phyloP scores from a whole-genome alignment of 2,329 filamentous ascomycete genomes.

The Torrubiellomyces zombiae region DNA sequence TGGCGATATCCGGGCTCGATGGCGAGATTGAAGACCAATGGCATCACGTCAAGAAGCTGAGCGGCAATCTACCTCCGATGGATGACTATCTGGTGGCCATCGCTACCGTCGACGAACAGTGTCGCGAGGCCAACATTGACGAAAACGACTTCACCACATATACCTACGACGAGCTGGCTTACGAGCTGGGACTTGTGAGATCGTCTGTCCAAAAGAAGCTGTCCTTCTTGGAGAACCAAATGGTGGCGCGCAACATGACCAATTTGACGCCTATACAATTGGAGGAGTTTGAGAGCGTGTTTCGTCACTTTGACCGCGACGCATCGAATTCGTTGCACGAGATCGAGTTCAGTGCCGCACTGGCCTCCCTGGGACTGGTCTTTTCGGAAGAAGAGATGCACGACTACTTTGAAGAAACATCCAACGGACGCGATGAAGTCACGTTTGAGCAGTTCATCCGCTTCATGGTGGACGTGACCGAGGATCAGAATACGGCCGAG shows the following conservation, averaged over 20 bases:
- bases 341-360: slow-evolving; percentile 85
- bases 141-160: slow-evolving; percentile 99
- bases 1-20: slow-evolving; percentile 92
- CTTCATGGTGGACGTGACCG: slow-evolving; percentile 98
- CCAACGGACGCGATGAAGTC: slow-evolving; percentile 59
- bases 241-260: slow-evolving; percentile 96
- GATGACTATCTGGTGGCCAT: slow-evolving; percentile 84
- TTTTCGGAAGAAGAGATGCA: slow-evolving; percentile 99
- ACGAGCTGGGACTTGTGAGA: slow-evolving; percentile 83
- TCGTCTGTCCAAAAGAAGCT: slow-evolving; percentile 91
- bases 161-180: slow-evolving; percentile 88
- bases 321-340: slow-evolving; percentile 80
- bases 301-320: slow-evolving; percentile 93
- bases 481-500: slow-evolving; percentile 96
- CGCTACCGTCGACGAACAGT: slow-evolving; percentile 70
- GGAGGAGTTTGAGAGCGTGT: slow-evolving; percentile 96
- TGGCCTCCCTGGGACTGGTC: slow-evolving; percentile 87
- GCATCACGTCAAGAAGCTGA: slow-evolving; percentile 69
- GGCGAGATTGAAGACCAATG: slow-evolving; percentile 93
- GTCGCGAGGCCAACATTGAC: slow-evolving; percentile 91
- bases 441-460: slow-evolving; percentile 98
- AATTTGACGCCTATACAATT: slow-evolving; percentile 96
- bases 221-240: slow-evolving; percentile 92
- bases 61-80: slow-evolving; percentile 73
- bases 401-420: slow-evolving; percentile 80